A percentile compares a stretch with the other conserved stretches of the same genome.
Evolutionary conservation across 352 stramenopile species (phyloP).

Genomic region (Halophytophthora polymorphica): DNA sequence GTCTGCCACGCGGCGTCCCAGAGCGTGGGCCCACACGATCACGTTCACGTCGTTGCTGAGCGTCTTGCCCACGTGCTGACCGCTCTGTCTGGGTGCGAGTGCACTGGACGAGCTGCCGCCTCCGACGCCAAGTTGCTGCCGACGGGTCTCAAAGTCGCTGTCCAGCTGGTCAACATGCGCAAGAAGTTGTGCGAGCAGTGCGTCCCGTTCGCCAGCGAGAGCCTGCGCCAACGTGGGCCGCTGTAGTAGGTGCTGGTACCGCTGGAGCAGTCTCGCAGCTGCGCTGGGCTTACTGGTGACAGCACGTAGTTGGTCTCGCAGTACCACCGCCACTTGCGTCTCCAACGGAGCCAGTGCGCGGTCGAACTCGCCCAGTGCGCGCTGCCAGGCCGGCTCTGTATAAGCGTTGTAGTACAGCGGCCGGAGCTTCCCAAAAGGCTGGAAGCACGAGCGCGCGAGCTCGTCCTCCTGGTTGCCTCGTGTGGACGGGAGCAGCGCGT

Average conservation of each 20-base stretch:
- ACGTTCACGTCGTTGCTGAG: slow-evolving; percentile 80
- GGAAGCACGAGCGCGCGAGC: slow-evolving; percentile 57
- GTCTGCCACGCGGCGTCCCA: slow-evolving; percentile 54
- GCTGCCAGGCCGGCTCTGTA: slow-evolving; percentile 81
- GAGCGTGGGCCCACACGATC: slow-evolving; percentile 83
- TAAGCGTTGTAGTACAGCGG: slow-evolving; percentile 91
- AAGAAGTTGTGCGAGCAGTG: slow-evolving; percentile 81
- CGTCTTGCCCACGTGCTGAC: slow-evolving; percentile 74
- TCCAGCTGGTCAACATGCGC: slow-evolving; percentile 88
- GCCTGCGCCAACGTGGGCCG: slow-evolving; percentile 71
- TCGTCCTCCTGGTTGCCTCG: slow-evolving; percentile 31
- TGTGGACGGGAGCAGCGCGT: slow-evolving; percentile 48
- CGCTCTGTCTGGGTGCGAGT: slow-evolving; percentile 14
- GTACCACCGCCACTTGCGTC: slow-evolving; percentile 68
- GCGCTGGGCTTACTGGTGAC: slow-evolving; percentile 58
- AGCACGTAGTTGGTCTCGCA: slow-evolving; percentile 71
- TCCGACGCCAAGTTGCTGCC: slow-evolving; percentile 20
- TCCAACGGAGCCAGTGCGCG: slow-evolving; percentile 78
- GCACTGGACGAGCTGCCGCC: slow-evolving; percentile 7
- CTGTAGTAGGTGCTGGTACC: slow-evolving; percentile 81
- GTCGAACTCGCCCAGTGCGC: slow-evolving; percentile 78
- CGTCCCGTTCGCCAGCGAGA: slow-evolving; percentile 83
- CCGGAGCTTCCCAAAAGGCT: slow-evolving; percentile 59
- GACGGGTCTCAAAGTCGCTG: slow-evolving; percentile 76
- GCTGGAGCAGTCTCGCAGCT: slow-evolving; percentile 79